Conservation (phyloP, 2,329 filamentous ascomycete genomes). For the Neobulgaria alba region DNA sequence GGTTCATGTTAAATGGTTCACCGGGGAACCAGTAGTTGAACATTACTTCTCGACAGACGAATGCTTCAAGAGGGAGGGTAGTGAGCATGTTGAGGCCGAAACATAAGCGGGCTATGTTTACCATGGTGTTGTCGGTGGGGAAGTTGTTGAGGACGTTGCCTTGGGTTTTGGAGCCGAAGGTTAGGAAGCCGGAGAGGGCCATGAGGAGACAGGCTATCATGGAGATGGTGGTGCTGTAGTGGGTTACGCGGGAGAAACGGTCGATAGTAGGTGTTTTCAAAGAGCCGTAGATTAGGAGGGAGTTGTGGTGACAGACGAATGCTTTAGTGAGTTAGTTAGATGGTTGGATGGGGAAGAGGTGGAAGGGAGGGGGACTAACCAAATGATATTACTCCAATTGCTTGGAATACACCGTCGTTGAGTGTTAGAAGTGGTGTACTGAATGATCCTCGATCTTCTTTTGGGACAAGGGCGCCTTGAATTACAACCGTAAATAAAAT, state of each 20-base stretch:
- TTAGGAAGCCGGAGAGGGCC: conserved; percentile 83
- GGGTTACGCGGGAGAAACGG: conserved; percentile 86
- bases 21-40: conserved; percentile 66
- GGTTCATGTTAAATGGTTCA: conserved; percentile 63
- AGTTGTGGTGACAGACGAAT: conserved; percentile 82
- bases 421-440: conserved; percentile 63
- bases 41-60: conserved; percentile 97
- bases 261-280: conserved; percentile 90
- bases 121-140: conserved; percentile 78
- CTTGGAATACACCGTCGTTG: conserved; percentile 85
- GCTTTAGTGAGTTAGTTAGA: conserved; percentile 35
- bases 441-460: conserved; percentile 63
- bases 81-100: conserved; percentile 99
- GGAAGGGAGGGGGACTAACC: conserved; percentile 51
- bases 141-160: conserved; percentile 99
- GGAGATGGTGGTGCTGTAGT: conserved; percentile 84
- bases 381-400: conserved; percentile 96
- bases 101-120: conserved; percentile 88
- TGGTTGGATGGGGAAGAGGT: neutral
- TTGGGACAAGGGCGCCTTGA: conserved; percentile 68
- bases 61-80: conserved; percentile 89
- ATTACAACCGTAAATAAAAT: conserved; percentile 84
- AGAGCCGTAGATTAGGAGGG: conserved; percentile 92
- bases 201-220: conserved; percentile 86
- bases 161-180: conserved; percentile 82